Evolutionary conservation across 2,329 filamentous ascomycete genomes (phyloP).

Genomic region (Rhexocercosporidium sp.): DNA sequence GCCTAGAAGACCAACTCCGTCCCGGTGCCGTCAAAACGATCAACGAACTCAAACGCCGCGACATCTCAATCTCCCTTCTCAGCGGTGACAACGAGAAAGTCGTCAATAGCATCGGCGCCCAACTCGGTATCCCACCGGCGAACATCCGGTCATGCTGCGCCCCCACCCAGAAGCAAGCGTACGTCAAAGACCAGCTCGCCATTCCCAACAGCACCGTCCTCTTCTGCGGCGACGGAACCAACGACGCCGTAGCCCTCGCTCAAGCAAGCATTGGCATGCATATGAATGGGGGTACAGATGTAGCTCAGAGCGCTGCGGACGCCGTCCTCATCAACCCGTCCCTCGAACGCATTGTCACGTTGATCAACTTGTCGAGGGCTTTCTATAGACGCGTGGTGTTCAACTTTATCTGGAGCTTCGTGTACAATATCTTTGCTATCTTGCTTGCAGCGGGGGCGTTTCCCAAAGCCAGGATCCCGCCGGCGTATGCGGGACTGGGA

Average conservation of each 20-base stretch:
- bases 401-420: slow-evolving; percentile 66
- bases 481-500: slow-evolving; percentile 65
- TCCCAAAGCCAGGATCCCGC: slow-evolving; percentile 55
- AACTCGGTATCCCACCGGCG: slow-evolving; percentile 47
- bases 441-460: slow-evolving; percentile 64
- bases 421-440: slow-evolving; percentile 68
- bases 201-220: slow-evolving; percentile 50
- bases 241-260: slow-evolving; percentile 75
- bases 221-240: slow-evolving; percentile 80
- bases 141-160: slow-evolving; percentile 42
- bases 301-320: slow-evolving; percentile 71
- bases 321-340: slow-evolving; percentile 66
- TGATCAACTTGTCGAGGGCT: slow-evolving; percentile 57
- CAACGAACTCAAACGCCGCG: slow-evolving; percentile 43
- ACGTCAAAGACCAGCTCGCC: slow-evolving; percentile 26
- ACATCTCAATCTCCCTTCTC: slow-evolving; percentile 53
- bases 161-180: slow-evolving; percentile 43
- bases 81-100: slow-evolving; percentile 60
- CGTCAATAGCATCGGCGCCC: slow-evolving; percentile 48
- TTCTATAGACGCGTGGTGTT: slow-evolving; percentile 53
- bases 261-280: slow-evolving; percentile 75
- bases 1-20: slow-evolving; percentile 54
- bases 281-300: slow-evolving; percentile 65
- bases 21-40: slow-evolving; percentile 48
- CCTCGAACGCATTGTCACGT: slow-evolving; percentile 60